Evolutionary conservation across 768 basidiomycete genomes (phyloP), one percentile per base, ranked within the genome.

Genomic region (Amanita polypyramis): DNA sequence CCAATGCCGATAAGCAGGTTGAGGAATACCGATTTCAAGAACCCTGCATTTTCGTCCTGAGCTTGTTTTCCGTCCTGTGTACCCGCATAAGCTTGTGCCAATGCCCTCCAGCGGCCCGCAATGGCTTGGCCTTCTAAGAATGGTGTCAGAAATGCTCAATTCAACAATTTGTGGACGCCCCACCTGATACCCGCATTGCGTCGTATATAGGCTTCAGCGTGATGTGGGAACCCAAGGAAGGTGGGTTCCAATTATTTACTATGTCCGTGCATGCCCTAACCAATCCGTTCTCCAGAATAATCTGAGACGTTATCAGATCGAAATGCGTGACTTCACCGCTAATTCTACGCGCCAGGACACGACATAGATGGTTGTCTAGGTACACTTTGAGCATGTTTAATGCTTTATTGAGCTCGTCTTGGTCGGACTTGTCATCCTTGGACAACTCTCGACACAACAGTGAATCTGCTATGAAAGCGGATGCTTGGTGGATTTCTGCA

Each of bases 91-190:
- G 62, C 59, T 44, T 72, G 65, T 19, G 78, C 79, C 54, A 80
- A 51, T 19, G 76, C 70, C 47, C 77, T 69, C 77, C 77, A 80
- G 19, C 72, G 65, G 38, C 76, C 78, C 10, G 77, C 69, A 25
- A 74, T 67, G 0, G 70, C 65, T 59, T 77, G 76, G 23, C 68
- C 65, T 55, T 77, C 77, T 14, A 20, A 19, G 29, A 8, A 6
- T 39, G 12, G 33, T 32, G 27, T 44, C 20, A 19, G 20, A 30
- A 42, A 44, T 14, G 33, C 20, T 27, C 20, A n/a, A 38, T 20
- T 5, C n/a, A 7, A 19, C 15, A 9, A 8, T 12, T 47, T 11
- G 12, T 17, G 2, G 7, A 7, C 11, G 54, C 62, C n/a, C 47
- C 42, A 74, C 76, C 74, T 55, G 68, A 58, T 47, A 66, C 61